Percentiles rank a stretch among this genome's conserved stretches.
These are phyloP conservation scores for Podospora bellae-mahoneyi DNA, from an alignment of 495 filamentous ascomycete genomes.

Conservation along the genomic window DNA sequence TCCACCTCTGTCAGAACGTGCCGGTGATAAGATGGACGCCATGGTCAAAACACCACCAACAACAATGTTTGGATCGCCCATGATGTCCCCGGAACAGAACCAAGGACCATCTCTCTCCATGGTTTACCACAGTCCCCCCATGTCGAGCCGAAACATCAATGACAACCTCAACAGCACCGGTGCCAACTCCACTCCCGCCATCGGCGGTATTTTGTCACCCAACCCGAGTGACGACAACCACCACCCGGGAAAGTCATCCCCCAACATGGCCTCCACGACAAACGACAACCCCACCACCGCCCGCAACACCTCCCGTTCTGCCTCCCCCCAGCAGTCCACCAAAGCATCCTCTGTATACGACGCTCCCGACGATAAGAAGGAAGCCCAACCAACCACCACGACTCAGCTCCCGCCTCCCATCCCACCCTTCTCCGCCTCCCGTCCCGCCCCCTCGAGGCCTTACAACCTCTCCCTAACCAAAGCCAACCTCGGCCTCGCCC, in stretches of 20 bases:
- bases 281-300: constrained; percentile 13
- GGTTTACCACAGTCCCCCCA: constrained; percentile 16
- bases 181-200: neutral
- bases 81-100: constrained; percentile 17
- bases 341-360: constrained; percentile 21
- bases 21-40: neutral
- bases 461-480: constrained; percentile 8
- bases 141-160: constrained; percentile 11
- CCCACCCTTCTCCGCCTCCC: constrained; percentile 9
- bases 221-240: neutral
- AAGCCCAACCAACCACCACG: neutral
- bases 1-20: constrained; percentile 3
- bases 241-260: neutral
- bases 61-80: constrained; percentile 9
- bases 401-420: constrained; percentile 6
- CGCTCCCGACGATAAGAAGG: neutral
- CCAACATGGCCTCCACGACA: constrained; percentile 1
- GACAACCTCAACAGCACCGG: constrained; percentile 8
- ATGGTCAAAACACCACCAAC: constrained; percentile 12
- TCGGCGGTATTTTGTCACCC: neutral
- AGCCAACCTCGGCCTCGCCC: constrained; percentile 14
- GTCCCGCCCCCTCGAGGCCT: constrained; percentile 10
- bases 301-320: constrained; percentile 1
- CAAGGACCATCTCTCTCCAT: constrained; percentile 10
- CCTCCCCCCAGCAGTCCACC: constrained; percentile 13